These are phyloP conservation scores for Russula emetica DNA, from an alignment of 768 basidiomycete species.

Conservation along the genomic window DNA sequence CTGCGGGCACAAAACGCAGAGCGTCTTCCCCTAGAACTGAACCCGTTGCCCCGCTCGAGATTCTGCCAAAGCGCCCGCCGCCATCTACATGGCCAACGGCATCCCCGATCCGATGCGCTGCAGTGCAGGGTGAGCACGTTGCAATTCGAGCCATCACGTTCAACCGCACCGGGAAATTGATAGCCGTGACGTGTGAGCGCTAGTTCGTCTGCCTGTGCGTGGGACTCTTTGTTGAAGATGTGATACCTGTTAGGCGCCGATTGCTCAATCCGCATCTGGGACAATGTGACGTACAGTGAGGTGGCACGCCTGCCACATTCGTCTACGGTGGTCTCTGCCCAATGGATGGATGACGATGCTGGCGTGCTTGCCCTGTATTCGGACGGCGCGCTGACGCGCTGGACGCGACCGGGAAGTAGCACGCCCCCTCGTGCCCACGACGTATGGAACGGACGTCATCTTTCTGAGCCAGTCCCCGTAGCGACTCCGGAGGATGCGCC, in stretches of 20 bases:
- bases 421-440: constrained; percentile 20
- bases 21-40: constrained; percentile 22
- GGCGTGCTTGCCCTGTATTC: constrained; percentile 36
- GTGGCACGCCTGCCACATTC: constrained; percentile 54
- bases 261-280: constrained; percentile 57
- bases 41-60: constrained; percentile 4
- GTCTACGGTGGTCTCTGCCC: constrained; percentile 44
- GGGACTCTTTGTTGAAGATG: neutral
- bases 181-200: constrained; percentile 56
- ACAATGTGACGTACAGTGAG: constrained; percentile 45
- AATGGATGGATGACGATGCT: constrained; percentile 46
- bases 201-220: neutral
- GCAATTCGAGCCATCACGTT: constrained; percentile 48
- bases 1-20: constrained; percentile 24
- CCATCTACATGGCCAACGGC: constrained; percentile 48
- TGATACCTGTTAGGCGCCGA: constrained; percentile 48
- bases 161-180: constrained; percentile 48
- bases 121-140: constrained; percentile 46
- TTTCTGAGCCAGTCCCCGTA: constrained; percentile 16
- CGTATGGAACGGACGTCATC: constrained; percentile 22
- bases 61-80: constrained; percentile 33
- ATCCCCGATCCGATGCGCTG: constrained; percentile 36
- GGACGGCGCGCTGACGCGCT: constrained; percentile 54
- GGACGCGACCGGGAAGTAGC: constrained; percentile 50
- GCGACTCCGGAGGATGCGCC: constrained; percentile 24